Evolutionary conservation across 257 asterid genomes (phyloP).

Genomic region (Handroanthus guayacan): DNA sequence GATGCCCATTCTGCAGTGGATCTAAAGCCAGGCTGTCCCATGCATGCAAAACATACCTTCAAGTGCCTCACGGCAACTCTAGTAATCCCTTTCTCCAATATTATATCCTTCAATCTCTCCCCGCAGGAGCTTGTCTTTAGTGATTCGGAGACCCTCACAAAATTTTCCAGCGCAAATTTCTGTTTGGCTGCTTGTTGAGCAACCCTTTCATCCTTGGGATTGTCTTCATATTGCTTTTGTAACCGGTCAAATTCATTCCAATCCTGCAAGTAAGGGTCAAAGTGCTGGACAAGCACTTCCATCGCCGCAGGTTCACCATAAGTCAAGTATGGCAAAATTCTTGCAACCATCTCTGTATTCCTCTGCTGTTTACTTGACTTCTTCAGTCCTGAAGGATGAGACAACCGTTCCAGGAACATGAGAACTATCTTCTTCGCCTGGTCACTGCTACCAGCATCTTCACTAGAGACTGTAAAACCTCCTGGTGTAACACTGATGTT

Average conservation of each 20-base stretch:
- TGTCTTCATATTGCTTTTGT: constrained; percentile 72
- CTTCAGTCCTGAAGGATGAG: constrained; percentile 91
- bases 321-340: constrained; percentile 96
- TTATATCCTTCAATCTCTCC: constrained; percentile 94
- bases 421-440: constrained; percentile 97
- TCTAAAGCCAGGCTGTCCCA: constrained; percentile 78
- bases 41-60: constrained; percentile 77
- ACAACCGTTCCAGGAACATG: constrained; percentile 94
- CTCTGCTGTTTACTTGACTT: constrained; percentile 95
- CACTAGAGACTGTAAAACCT: constrained; percentile 73
- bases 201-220: constrained; percentile 77
- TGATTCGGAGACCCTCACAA: constrained; percentile 94
- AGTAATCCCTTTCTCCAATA: constrained; percentile 92
- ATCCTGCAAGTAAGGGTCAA: constrained; percentile 83
- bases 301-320: constrained; percentile 99
- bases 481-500: constrained; percentile 81
- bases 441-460: constrained; percentile 88
- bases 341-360: constrained; percentile 99
- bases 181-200: constrained; percentile 79
- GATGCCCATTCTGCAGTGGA: constrained; percentile 75
- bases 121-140: constrained; percentile 97
- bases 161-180: constrained; percentile 89
- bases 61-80: constrained; percentile 81
- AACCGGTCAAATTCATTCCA: constrained; percentile 86
- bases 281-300: constrained; percentile 97